Evolutionary conservation across 805 yeast species (phyloP).

Genomic region (Blastobotrys muscicola): DNA sequence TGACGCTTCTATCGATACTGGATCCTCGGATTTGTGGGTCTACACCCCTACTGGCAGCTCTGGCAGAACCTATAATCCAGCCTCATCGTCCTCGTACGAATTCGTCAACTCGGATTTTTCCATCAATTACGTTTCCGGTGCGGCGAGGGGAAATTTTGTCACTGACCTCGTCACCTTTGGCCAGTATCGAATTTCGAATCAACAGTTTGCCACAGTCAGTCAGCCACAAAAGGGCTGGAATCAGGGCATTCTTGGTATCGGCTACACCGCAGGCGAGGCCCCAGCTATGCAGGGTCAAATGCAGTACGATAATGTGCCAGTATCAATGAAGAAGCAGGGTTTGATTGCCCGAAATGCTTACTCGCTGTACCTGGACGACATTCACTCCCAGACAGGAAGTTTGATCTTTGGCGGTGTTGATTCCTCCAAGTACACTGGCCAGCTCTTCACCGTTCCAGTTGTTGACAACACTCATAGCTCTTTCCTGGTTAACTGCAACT

Average conservation of each 20-base stretch:
- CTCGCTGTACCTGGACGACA: conserved; percentile 36
- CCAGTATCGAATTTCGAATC: conserved; percentile 54
- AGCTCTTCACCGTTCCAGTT: conserved; percentile 30
- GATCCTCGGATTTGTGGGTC: conserved; percentile 61
- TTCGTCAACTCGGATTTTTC: conserved; percentile 13
- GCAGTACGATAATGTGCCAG: conserved; percentile 57
- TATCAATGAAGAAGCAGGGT: conserved; percentile 41
- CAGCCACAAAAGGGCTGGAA: conserved; percentile 42
- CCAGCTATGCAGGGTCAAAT: conserved; percentile 17
- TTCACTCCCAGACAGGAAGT: conserved; percentile 27
- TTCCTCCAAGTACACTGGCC: conserved; percentile 32
- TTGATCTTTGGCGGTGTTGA: conserved; percentile 41
- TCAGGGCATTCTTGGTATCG: too few relatives aligned
- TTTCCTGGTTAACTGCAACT: conserved; percentile 8
- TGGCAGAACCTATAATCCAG: conserved; percentile 8
- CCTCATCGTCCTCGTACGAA: conserved; percentile 15
- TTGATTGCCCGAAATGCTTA: conserved; percentile 33
- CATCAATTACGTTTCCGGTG: conserved; percentile 28
- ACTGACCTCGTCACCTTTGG: conserved; percentile 47
- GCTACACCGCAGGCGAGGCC: conserved; percentile 25
- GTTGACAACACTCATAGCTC: conserved; percentile 23
- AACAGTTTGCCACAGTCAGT: conserved; percentile 56
- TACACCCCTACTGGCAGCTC: conserved; percentile 9
- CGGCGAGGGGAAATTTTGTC: conserved; percentile 45
- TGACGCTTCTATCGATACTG: conserved; percentile 52